Conservation (phyloP, 1,139 yeast genomes). For the Blastobotrys elegans region DNA sequence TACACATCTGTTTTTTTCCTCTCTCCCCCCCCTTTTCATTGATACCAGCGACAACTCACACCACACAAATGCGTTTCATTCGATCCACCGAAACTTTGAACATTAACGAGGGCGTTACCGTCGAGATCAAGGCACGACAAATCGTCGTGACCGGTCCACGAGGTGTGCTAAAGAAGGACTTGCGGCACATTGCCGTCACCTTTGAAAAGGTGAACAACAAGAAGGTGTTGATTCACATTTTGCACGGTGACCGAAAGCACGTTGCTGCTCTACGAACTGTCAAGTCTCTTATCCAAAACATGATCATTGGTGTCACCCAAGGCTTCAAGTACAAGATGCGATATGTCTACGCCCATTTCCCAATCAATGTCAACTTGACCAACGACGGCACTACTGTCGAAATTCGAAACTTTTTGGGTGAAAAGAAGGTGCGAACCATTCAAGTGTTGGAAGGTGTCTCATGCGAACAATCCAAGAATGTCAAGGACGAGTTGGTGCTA, state of each 20-base stretch:
- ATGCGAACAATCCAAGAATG: slow-evolving; percentile 74
- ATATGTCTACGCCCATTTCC: slow-evolving; percentile 99
- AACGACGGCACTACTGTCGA: slow-evolving; percentile 77
- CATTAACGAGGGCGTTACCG: slow-evolving; percentile 92
- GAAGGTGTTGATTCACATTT: slow-evolving; percentile 83
- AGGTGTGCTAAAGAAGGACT: slow-evolving; percentile 87
- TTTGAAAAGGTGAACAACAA: slow-evolving; percentile 69
- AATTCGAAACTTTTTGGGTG: slow-evolving; percentile 99
- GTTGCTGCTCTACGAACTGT: slow-evolving; percentile 99
- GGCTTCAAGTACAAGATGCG: slow-evolving; percentile 99
- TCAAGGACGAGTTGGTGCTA: slow-evolving; percentile 91
- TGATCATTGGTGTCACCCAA: slow-evolving; percentile 98
- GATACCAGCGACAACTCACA: slow-evolving; percentile 3
- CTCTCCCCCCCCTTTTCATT: neutral
- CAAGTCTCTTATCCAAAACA: slow-evolving; percentile 88
- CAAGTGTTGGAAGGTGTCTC: slow-evolving; percentile 88
- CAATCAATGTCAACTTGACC: slow-evolving; percentile 93
- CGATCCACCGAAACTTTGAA: slow-evolving; percentile 89
- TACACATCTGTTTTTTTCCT: too few species aligned
- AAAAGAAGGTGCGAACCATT: slow-evolving; percentile 89
- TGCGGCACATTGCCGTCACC: slow-evolving; percentile 93
- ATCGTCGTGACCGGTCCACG: slow-evolving; percentile 97
- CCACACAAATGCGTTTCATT: slow-evolving; percentile 72
- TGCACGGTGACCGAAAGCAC: slow-evolving; percentile 99
- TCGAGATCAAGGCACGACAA: slow-evolving; percentile 86